Conservation (phyloP, 2,329 filamentous ascomycete genomes). For the Ceratocystis variospora region DNA sequence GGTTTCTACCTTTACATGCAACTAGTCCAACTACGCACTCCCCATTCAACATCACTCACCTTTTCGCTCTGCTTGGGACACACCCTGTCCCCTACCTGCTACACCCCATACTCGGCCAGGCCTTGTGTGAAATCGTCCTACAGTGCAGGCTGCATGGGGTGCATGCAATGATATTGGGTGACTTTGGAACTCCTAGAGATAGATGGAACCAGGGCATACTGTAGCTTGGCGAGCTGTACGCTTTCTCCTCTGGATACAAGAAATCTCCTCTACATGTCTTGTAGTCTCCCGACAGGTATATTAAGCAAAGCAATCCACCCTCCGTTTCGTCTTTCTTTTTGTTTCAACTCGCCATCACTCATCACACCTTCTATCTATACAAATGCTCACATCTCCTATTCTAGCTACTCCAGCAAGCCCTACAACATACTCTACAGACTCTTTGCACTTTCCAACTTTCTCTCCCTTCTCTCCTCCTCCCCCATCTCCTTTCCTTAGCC, state of each 20-base stretch:
- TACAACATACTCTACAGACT: too few relatives aligned
- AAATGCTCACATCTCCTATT: neutral
- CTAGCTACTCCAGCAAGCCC: neutral
- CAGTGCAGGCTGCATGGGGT: neutral
- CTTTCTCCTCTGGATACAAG: neutral
- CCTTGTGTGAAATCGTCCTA: neutral
- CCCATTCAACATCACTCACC: neutral
- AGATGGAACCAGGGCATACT: neutral
- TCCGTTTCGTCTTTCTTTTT: neutral
- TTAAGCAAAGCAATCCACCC: neutral
- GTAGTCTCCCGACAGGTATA: neutral
- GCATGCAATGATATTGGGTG: neutral
- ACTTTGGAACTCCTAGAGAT: neutral
- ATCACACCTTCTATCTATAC: neutral
- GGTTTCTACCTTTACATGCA: neutral
- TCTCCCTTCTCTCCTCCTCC: too few relatives aligned
- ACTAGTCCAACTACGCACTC: neutral
- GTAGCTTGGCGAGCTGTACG: neutral
- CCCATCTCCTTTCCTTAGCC: too few relatives aligned
- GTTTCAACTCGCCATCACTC: neutral
- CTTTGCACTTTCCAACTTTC: too few relatives aligned
- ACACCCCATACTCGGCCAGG: neutral
- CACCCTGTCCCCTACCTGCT: neutral
- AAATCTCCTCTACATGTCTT: neutral
- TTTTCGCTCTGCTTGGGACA: neutral